Evolutionary conservation across 495 filamentous ascomycete species (phyloP), one percentile per base, ranked within the genome.

Genomic region (Tetracladium setigerum): DNA sequence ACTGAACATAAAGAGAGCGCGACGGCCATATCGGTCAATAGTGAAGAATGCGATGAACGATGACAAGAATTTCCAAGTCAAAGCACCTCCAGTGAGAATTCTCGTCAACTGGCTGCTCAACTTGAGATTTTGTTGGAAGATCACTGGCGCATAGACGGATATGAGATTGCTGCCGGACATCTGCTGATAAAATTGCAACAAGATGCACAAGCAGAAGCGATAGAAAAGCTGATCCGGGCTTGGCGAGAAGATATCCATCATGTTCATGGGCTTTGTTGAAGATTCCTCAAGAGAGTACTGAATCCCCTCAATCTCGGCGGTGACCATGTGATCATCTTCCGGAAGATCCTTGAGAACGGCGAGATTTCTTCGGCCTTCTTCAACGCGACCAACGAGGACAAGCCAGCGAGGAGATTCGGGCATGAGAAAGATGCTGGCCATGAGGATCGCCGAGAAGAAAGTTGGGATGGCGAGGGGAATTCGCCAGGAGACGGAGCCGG

Each of bases 381-480:
- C 72, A 43, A 76, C 71, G 6, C 78, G 73, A 8, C 78, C 78
- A 8, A 72, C 77, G 47, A 82, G 83, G 40, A 73, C 72, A 9
- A 83, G 69, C 76, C 79, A 84, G 17, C 79, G 72, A 11, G 81
- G 80, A 3, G 78, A 82, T 49, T 83, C 79, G 18, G 81, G 80
- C 58, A 83, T 78, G 60, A 78, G 75, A 76, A 76, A 83, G 37
- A 82, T 68, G 10, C 58, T 62, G 17, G 59, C 54, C 10, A 78
- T 49, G 0, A 80, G 68, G 16, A 77, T 41, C n/a, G 84, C 54
- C 1, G 84, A 68, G 24, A 78, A 77, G 40, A 83, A 64, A 45
- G 84, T 83, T 56, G 86, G 83, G 65, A 87, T 85, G 0, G 74
- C 83, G 50, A 87, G 79, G 0, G 82, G 83, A 54, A 87, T 83